phyloP scores from a whole-genome alignment of 208 protist species.

The Leishmania gerbilli region DNA sequence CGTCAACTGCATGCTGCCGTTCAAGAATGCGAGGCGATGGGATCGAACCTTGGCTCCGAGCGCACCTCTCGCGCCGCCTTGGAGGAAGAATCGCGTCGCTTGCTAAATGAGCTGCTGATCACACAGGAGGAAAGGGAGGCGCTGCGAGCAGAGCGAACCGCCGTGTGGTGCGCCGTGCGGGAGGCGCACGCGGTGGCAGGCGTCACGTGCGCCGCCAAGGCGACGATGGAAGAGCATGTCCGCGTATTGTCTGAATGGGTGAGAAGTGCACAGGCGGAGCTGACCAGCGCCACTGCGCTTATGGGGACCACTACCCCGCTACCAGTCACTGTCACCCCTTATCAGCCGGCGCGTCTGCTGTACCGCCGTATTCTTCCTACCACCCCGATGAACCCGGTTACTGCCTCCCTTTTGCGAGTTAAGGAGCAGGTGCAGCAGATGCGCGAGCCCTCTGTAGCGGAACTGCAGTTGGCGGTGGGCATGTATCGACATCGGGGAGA shows the following conservation, averaged over 20 bases:
- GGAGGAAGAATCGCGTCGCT: conserved; percentile 17
- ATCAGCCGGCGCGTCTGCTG: background rate
- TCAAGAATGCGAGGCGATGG: conserved; percentile 9
- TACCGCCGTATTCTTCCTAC: conserved; percentile 46
- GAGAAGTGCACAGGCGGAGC: conserved; percentile 3
- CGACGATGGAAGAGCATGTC: conserved; percentile 24
- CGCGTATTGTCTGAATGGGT: conserved; percentile 14
- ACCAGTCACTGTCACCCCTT: background rate
- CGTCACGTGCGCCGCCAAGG: background rate
- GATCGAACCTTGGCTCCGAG: conserved; percentile 7
- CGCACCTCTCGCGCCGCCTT: conserved; percentile 3
- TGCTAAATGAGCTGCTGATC: conserved; percentile 3
- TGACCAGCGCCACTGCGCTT: background rate
- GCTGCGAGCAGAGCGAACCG: conserved; percentile 15
- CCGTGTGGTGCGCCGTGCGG: conserved; percentile 11
- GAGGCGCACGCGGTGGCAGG: conserved; percentile 4
- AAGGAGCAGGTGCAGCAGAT: conserved; percentile 53
- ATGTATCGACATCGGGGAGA: conserved; percentile 11
- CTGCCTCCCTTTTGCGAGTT: conserved; percentile 52
- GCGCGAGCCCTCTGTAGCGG: conserved; percentile 27
- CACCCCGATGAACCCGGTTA: conserved; percentile 39
- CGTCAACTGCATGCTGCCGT: background rate
- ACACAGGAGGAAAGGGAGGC: conserved; percentile 9
- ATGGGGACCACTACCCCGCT: background rate
- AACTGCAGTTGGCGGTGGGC: conserved; percentile 25